Evolutionary conservation across 108 stramenopile species (phyloP).

Genomic region (Aureococcus anophagefferens): DNA sequence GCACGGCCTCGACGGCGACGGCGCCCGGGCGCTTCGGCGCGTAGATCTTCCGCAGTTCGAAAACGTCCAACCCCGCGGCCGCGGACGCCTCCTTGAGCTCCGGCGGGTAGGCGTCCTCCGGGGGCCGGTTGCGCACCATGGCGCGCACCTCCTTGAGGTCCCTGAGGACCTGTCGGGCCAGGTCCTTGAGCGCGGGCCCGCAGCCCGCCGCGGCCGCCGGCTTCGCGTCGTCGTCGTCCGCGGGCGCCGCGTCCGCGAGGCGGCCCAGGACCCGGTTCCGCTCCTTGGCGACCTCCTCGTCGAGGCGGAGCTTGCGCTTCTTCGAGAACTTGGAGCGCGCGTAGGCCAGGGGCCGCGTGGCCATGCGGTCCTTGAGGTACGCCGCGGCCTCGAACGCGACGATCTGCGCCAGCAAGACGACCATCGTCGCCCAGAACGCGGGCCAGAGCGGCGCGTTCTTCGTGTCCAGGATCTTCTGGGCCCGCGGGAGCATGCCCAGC

Average conservation of each 20-base stretch:
- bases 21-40: neutral
- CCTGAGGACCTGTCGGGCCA: too few species aligned
- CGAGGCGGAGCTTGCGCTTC: neutral
- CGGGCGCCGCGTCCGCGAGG: neutral
- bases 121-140: too few species aligned
- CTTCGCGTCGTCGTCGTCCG: too few species aligned
- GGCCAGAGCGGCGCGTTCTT: too few species aligned
- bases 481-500: too few species aligned
- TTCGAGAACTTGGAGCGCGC: neutral
- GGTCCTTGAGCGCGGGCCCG: too few species aligned
- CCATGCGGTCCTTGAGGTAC: neutral
- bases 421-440: neutral
- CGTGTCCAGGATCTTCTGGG: too few species aligned
- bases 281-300: neutral
- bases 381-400: neutral
- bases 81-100: neutral
- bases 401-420: neutral
- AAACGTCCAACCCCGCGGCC: slow-evolving; percentile 19
- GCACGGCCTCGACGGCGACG: slow-evolving; percentile 21
- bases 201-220: too few species aligned
- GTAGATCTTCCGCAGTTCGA: slow-evolving; percentile 16
- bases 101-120: too few species aligned
- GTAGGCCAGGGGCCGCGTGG: neutral
- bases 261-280: neutral
- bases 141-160: too few species aligned